Evolutionary conservation across 2,329 filamentous ascomycete species (phyloP), one percentile per base, ranked within the genome.

Genomic region (Exophiala bonariae): DNA sequence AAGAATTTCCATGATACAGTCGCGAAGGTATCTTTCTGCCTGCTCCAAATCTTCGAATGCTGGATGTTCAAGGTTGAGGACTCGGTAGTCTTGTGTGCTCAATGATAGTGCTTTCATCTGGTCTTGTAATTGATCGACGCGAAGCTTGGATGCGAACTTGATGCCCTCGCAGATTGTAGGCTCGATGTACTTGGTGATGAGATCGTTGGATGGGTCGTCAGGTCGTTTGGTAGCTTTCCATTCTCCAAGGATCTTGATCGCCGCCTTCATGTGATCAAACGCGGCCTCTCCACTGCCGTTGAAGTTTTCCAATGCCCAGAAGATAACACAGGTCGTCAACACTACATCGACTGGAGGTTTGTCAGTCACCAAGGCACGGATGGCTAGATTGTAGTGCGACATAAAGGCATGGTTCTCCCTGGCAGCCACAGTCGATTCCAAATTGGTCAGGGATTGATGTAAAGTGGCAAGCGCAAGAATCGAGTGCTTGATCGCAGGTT

Each of bases 401-500:
- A 54, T 34, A 22, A 51, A 49, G 18, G 26, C 44, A 14, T 51
- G 41, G n/a, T 48, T 41, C 23, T 41, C 41, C 26, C 22, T 26
- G 14, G 26, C 33, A 26, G 23, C 23, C 18, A 42, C 37, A 8
- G 16, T 14, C 5, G 36, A 13, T 8, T 38, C 48, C 9, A 32
- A 11, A 4, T 36, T 42, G 13, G 40, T 50, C 22, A 54, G 47
- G 10, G 41, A 54, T 31, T 37, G 48, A 34, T 54, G 48, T 17
- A 53, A 19, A 8, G 35, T 50, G 10, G 46, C 49, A 16, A 55
- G 46, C 16, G 53, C 50, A 20, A 55, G 42, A 16, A 55, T 33
- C 7, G 53, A 52, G 35, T 55, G 53, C 19, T 54, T 53, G 37
- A 55, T 49, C 20, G 53, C 51, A 13, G 50, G 36, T 35, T 55